Evolutionary conservation across 1,284 basidiomycete species (phyloP).

Genomic region (Melampsora larici-populina): DNA sequence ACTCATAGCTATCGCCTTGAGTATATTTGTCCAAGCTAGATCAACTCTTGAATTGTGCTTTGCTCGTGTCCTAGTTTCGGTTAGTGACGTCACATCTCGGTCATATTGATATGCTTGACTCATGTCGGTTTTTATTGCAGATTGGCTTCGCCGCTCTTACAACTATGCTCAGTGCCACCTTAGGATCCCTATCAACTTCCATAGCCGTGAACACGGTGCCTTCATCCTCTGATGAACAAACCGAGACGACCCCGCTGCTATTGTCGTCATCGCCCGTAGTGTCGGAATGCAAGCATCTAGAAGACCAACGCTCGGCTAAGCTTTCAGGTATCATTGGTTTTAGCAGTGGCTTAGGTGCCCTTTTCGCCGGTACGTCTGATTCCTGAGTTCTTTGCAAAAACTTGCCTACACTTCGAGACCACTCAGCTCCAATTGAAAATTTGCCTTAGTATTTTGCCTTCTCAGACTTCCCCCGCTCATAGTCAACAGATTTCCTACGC

Average conservation of each 20-base stretch:
- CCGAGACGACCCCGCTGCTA: background rate
- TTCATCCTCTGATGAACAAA: background rate
- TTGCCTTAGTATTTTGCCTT: constrained; percentile 11
- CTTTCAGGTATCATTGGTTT: constrained; percentile 20
- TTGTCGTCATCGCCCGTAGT: background rate
- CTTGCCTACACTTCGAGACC: background rate
- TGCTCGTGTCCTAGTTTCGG: constrained; percentile 11
- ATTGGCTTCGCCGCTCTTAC: constrained; percentile 25
- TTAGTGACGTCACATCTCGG: background rate
- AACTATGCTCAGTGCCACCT: constrained; percentile 24
- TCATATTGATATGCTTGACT: background rate
- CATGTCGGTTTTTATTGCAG: background rate
- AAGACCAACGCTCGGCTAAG: background rate
- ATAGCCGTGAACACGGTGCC: background rate
- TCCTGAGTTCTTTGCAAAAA: background rate
- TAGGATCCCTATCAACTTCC: constrained; percentile 14
- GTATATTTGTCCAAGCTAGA: constrained; percentile 14
- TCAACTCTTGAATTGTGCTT: background rate
- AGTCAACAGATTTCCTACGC: background rate
- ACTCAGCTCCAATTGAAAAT: background rate
- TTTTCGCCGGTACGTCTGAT: constrained; percentile 14
- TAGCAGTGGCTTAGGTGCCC: constrained; percentile 16
- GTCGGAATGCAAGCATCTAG: background rate
- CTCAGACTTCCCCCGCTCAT: constrained; percentile 14
- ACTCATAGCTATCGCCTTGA: background rate